phyloP scores from a whole-genome alignment of 352 stramenopile species.

The Salisapilia sapeloensis region DNA sequence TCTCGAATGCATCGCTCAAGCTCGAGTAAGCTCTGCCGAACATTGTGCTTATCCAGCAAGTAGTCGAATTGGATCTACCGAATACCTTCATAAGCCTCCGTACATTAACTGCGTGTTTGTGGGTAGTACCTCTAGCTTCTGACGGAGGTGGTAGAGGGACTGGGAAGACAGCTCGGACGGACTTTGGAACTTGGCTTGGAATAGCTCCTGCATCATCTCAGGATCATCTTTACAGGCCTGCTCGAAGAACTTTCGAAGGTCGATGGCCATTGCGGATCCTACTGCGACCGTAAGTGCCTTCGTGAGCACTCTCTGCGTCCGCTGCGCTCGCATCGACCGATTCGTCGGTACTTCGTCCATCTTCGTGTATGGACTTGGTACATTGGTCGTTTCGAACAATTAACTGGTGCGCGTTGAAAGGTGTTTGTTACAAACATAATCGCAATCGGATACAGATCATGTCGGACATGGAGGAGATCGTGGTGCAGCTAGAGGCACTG shows the following conservation, averaged over 20 bases:
- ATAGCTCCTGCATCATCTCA: constrained; percentile 30
- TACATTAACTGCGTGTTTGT: too few species aligned
- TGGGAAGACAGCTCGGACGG: constrained; percentile 30
- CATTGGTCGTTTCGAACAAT: constrained; percentile 3
- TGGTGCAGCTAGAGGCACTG: constrained; percentile 28
- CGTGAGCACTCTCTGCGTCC: constrained; percentile 41
- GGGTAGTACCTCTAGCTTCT: constrained; percentile 40
- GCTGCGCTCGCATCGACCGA: constrained; percentile 19
- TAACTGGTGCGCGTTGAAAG: too few species aligned
- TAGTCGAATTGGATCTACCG: constrained; percentile 19
- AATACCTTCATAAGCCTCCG: too few species aligned
- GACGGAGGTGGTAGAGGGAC: constrained; percentile 25
- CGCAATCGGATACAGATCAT: constrained; percentile 2
- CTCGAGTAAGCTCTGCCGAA: constrained; percentile 24
- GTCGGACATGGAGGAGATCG: not conserved
- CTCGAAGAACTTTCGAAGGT: constrained; percentile 31
- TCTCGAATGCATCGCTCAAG: constrained; percentile 26
- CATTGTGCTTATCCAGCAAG: constrained; percentile 24
- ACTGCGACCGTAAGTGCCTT: constrained; percentile 50
- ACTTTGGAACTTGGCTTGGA: too few species aligned
- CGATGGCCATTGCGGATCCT: constrained; percentile 19
- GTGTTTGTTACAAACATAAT: not conserved
- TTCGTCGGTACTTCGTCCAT: constrained; percentile 3
- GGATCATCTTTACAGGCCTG: constrained; percentile 24
- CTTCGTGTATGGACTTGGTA: constrained; percentile 5